Evolutionary conservation across 352 stramenopile genomes (phyloP).

Genomic region (Phytophthora macrochlamydospora): DNA sequence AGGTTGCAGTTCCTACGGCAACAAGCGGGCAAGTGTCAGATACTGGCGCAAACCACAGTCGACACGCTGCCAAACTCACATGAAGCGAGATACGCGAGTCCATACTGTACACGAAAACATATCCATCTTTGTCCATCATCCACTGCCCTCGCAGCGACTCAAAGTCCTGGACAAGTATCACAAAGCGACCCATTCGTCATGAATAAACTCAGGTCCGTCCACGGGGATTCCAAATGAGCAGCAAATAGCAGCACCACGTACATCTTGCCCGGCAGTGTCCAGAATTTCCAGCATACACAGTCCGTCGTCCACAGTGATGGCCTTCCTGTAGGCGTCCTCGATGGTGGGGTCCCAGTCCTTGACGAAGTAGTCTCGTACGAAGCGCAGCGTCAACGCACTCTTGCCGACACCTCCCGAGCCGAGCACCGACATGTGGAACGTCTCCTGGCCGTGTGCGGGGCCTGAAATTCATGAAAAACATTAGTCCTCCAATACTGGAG

Average conservation of each 20-base stretch:
- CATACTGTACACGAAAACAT: conserved; percentile 93
- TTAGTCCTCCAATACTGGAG: neutral
- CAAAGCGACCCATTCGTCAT: neutral
- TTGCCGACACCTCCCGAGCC: conserved; percentile 91
- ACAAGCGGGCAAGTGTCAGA: neutral
- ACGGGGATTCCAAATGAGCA: neutral
- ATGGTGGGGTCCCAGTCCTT: conserved; percentile 93
- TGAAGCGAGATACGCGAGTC: conserved; percentile 88
- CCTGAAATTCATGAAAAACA: conserved; percentile 23
- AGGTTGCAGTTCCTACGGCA: conserved; percentile 74
- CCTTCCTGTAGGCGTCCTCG: conserved; percentile 91
- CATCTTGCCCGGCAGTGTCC: conserved; percentile 90
- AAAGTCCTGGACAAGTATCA: conserved; percentile 62
- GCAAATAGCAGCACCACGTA: conserved; percentile 26
- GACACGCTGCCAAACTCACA: conserved; percentile 20
- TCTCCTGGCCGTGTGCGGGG: conserved; percentile 75
- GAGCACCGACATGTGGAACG: conserved; percentile 87
- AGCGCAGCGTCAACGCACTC: conserved; percentile 89
- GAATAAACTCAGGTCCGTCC: neutral
- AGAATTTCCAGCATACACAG: conserved; percentile 91
- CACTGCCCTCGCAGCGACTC: conserved; percentile 87
- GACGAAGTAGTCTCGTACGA: conserved; percentile 91
- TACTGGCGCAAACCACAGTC: neutral
- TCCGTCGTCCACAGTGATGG: conserved; percentile 83
- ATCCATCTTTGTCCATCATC: conserved; percentile 93